Evolutionary conservation across 2,329 filamentous ascomycete genomes (phyloP), one percentile per base, ranked within the genome.

Genomic region (Scleromitrula shiraiana): DNA sequence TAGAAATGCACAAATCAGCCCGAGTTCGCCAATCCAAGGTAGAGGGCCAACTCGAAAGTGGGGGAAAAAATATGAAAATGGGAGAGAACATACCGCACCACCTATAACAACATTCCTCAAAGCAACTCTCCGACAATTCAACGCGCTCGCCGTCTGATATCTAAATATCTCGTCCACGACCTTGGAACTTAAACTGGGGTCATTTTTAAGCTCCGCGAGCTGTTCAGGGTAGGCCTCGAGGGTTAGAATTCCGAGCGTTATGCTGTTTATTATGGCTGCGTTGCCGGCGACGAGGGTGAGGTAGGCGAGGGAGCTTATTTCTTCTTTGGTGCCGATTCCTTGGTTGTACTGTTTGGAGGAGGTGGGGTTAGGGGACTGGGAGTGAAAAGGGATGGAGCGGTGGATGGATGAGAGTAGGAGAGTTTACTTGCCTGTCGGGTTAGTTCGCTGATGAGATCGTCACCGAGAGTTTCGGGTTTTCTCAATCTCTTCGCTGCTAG

Each of bases 181-280:
- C 0, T 53, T 47, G 2, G 46, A 56, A 1, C 65, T 60, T 12
- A 69, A 64, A 22, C 45, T 19, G 0, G 70, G 67, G 29, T 72
- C 56, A 4, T 57, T 51, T 47, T 68, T 70, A 1, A 75, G 59
- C 30, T 69, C 64, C 0, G 56, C 62, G 2, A 73, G 63, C 52
- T 73, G 71, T 1, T 59, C 47, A 0, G 71, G 70, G 38, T 75
- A 62, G 45, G 71, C 65, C 14, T 69, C 60, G 5, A 74, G 65
- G 4, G 68, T 70, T 0, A 71, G 62, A 7, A 74, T 62, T 9
- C 72, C 72, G 26, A 74, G 61, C 1, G 66, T 64, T 48, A 75
- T 74, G 68, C 72, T 75, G 55, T 69, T 74, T 4, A 75, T 67
- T 68, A 75, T 71, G 0, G 73, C 74, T 0, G 72, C 73, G 30